These are phyloP conservation scores for Fusarium chuoi DNA, from an alignment of 2,329 filamentous ascomycete genomes.

Conservation along the genomic window DNA sequence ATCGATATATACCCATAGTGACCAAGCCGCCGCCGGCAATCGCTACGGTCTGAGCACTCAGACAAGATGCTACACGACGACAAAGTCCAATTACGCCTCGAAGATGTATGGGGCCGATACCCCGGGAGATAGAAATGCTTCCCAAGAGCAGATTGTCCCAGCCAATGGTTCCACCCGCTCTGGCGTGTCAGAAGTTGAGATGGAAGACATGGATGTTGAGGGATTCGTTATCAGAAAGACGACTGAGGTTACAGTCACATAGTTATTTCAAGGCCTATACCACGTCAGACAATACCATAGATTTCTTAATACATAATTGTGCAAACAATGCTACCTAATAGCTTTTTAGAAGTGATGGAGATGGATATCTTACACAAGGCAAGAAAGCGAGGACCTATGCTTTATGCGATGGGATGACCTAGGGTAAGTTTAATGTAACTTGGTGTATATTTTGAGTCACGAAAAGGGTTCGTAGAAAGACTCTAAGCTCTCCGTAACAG, in stretches of 20 bases:
- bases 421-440: neutral
- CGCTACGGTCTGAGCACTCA: constrained; percentile 9
- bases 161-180: constrained; percentile 21
- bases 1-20: constrained; percentile 14
- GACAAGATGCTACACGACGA: constrained; percentile 20
- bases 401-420: too few relatives aligned
- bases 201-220: constrained; percentile 20
- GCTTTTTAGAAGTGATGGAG: neutral
- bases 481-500: too few relatives aligned
- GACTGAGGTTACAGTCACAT: constrained; percentile 31
- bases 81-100: constrained; percentile 12
- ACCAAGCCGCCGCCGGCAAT: neutral
- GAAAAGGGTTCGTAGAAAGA: too few relatives aligned
- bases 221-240: constrained; percentile 36
- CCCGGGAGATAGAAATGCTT: constrained; percentile 7
- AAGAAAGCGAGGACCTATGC: fast-evolving
- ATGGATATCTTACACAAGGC: too few relatives aligned
- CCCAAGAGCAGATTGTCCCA: constrained; percentile 15
- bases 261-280: fast-evolving
- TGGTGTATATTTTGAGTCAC: neutral
- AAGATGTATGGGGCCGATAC: neutral
- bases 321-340: neutral
- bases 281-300: fast-evolving
- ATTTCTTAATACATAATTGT: neutral
- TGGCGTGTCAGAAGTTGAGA: constrained; percentile 9